Percentiles rank a stretch among this genome's conserved stretches.
Conservation (phyloP, 768 basidiomycete genomes). For the Favolaschia claudopus region DNA sequence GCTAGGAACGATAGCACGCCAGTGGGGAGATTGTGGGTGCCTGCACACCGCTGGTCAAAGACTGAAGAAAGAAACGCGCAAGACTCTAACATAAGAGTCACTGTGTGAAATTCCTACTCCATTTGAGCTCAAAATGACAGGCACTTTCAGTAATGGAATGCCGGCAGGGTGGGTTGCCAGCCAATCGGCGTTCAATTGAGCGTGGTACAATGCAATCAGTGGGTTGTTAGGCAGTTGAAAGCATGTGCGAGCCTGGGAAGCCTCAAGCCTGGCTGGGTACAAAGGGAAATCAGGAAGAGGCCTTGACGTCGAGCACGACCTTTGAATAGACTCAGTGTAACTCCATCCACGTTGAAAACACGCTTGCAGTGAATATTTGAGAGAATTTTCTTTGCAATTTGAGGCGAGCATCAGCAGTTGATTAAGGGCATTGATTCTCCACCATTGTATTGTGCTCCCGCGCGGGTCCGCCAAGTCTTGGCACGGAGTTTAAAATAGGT, state of each 20-base stretch:
- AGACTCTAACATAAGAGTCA: slow-evolving; percentile 9
- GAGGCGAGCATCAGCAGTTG: no score
- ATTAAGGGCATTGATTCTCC: no score
- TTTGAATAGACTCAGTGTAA: background rate
- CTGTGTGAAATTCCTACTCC: background rate
- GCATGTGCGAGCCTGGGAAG: no score
- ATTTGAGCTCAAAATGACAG: slow-evolving; percentile 10
- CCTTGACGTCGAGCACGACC: background rate
- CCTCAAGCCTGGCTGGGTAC: no score
- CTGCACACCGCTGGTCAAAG: slow-evolving; percentile 16
- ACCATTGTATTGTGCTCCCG: no score
- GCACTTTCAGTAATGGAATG: background rate
- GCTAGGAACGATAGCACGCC: background rate
- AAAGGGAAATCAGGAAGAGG: background rate
- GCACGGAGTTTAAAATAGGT: no score
- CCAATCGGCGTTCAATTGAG: background rate
- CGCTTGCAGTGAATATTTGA: no score
- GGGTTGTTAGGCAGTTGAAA: slow-evolving; percentile 6
- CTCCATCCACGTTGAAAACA: slow-evolving; percentile 4
- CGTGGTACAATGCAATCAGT: background rate
- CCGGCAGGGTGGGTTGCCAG: background rate
- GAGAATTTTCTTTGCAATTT: no score
- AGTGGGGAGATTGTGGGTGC: background rate
- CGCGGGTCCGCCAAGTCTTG: no score
- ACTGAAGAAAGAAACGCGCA: slow-evolving; percentile 5